Evolutionary conservation across 1,139 yeast species (phyloP).

Genomic region (Torulaspora globosa): DNA sequence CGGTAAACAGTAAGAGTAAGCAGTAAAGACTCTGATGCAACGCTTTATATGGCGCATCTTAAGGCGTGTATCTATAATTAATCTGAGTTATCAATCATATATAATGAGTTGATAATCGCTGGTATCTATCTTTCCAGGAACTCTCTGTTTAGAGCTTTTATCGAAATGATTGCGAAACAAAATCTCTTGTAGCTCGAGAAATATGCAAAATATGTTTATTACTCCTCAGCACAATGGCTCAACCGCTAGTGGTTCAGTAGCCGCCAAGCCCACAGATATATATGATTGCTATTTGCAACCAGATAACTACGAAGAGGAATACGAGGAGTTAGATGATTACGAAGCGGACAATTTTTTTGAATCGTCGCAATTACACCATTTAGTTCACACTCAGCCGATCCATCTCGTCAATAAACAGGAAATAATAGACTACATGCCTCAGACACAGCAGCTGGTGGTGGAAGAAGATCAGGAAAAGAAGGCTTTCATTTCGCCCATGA

Average conservation of each 20-base stretch:
- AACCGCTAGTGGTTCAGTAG: neutral
- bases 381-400: constrained; percentile 26
- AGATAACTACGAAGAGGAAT: constrained; percentile 10
- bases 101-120: neutral
- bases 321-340: constrained; percentile 6
- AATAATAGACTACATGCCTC: constrained; percentile 8
- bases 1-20: neutral
- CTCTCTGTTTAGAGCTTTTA: neutral
- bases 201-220: constrained; percentile 1
- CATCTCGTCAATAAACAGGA: constrained; percentile 16
- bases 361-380: constrained; percentile 14
- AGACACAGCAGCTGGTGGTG: constrained; percentile 1
- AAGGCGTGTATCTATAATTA: neutral
- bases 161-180: neutral
- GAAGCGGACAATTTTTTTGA: constrained; percentile 12
- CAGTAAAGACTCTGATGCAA: neutral
- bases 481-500: constrained; percentile 4
- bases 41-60: neutral
- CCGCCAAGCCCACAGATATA: constrained; percentile 4
- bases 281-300: constrained; percentile 13
- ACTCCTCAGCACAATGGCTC: neutral
- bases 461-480: neutral
- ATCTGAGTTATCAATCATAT: neutral
- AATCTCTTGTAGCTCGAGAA: constrained; percentile 1
- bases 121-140: neutral